Conservation (phyloP, 306 rosid genomes). For the Cucurbita moschata region DNA sequence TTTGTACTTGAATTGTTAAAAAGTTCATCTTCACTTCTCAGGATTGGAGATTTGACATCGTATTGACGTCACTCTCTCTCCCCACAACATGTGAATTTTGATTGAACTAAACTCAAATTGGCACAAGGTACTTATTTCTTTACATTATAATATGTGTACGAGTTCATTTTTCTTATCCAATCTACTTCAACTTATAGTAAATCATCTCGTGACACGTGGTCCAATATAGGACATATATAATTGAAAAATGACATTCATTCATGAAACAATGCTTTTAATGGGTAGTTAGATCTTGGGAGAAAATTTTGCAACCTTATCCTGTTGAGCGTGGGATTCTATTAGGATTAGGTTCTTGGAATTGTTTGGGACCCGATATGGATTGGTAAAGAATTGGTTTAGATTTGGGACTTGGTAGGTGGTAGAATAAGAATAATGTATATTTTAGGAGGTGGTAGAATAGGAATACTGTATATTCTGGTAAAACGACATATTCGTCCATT, state of each 20-base stretch:
- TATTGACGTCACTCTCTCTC: neutral
- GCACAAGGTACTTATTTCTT: neutral
- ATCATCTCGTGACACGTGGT: neutral
- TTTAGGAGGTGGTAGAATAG: neutral
- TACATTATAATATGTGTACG: neutral
- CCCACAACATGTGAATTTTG: neutral
- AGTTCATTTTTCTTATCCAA: neutral
- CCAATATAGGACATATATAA: neutral
- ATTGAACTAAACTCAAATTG: neutral
- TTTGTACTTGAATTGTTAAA: neutral
- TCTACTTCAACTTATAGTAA: neutral
- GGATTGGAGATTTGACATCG: neutral
- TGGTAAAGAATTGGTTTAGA: neutral
- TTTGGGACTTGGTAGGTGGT: neutral
- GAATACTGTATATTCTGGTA: neutral
- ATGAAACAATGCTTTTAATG: neutral
- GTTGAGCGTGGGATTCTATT: constrained; percentile 11
- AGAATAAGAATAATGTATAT: neutral
- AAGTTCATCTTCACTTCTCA: neutral
- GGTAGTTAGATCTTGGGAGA: neutral
- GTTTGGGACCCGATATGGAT: constrained; percentile 13
- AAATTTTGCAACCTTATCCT: constrained; percentile 14
- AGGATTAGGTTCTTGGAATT: constrained; percentile 11
- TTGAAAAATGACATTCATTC: neutral
- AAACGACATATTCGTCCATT: neutral